phyloP scores from a whole-genome alignment of 2,329 filamentous ascomycete genomes.

The Ceratocystis harringtonii region DNA sequence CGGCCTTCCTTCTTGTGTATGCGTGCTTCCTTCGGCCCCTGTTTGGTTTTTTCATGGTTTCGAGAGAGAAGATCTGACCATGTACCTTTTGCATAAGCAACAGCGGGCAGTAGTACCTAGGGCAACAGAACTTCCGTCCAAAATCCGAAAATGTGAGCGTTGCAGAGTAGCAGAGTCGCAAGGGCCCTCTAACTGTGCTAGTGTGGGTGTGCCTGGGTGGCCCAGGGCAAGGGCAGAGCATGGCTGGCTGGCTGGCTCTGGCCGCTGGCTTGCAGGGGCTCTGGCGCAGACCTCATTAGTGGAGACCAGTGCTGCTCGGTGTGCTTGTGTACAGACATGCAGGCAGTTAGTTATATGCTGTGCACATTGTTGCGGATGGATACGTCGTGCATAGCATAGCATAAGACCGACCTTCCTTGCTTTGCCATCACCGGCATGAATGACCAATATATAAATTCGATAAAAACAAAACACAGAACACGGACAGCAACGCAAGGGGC shows the following conservation, averaged over 20 bases:
- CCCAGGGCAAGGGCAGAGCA: neutral
- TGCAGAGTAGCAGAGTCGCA: slow-evolving; percentile 1
- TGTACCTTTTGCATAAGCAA: slow-evolving; percentile 1
- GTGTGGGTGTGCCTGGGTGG: neutral
- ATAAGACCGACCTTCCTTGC: neutral
- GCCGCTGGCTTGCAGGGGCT: neutral
- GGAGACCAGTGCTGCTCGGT: too few relatives aligned
- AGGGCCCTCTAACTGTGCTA: neutral
- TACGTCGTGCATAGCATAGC: neutral
- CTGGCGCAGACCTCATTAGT: too few relatives aligned
- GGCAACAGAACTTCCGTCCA: slow-evolving; percentile 5
- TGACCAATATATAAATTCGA: neutral
- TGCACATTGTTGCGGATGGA: too few relatives aligned
- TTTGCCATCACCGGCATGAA: neutral
- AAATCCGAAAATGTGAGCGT: neutral
- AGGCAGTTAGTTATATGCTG: too few relatives aligned
- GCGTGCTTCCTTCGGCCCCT: neutral
- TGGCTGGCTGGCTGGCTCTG: neutral
- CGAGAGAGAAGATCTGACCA: neutral
- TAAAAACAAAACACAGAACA: neutral
- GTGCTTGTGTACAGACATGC: too few relatives aligned
- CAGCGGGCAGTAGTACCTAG: neutral
- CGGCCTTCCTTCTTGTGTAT: neutral
- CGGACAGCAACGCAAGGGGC: neutral
- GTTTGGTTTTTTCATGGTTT: neutral